These are phyloP conservation scores for Skeletonema tropicum DNA, from an alignment of 108 stramenopile species.

Conservation along the genomic window DNA sequence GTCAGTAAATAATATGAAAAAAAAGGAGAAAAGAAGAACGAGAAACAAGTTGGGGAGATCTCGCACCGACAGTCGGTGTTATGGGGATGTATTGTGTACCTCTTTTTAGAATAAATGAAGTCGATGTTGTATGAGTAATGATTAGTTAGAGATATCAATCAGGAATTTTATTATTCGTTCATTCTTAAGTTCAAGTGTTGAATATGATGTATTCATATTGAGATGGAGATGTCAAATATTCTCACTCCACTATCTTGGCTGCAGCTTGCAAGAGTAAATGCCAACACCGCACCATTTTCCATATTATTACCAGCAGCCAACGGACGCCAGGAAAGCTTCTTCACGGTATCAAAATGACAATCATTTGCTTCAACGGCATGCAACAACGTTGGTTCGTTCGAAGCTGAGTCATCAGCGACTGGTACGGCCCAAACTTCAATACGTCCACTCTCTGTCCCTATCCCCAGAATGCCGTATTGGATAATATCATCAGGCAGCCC, in stretches of 20 bases:
- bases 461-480: constrained; percentile 50
- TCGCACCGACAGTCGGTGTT: neutral
- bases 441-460: constrained; percentile 80
- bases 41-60: neutral
- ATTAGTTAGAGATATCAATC: neutral
- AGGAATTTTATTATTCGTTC: neutral
- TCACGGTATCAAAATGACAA: constrained; percentile 48
- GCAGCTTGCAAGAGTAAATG: constrained; percentile 7
- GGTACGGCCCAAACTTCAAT: constrained; percentile 77
- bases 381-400: constrained; percentile 25
- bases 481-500: constrained; percentile 4
- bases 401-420: constrained; percentile 6
- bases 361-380: constrained; percentile 22
- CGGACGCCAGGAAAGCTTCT: constrained; percentile 46
- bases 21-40: neutral
- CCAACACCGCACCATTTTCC: neutral
- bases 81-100: neutral
- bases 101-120: neutral
- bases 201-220: neutral
- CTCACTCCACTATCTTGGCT: neutral
- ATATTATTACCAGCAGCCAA: neutral
- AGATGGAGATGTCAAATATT: neutral
- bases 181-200: neutral
- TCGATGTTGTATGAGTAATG: constrained; percentile 2
- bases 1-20: constrained; percentile 4